Base-by-base conservation (phyloP, 2,329 filamentous ascomycete genomes). In the Colletotrichum sp. region DNA sequence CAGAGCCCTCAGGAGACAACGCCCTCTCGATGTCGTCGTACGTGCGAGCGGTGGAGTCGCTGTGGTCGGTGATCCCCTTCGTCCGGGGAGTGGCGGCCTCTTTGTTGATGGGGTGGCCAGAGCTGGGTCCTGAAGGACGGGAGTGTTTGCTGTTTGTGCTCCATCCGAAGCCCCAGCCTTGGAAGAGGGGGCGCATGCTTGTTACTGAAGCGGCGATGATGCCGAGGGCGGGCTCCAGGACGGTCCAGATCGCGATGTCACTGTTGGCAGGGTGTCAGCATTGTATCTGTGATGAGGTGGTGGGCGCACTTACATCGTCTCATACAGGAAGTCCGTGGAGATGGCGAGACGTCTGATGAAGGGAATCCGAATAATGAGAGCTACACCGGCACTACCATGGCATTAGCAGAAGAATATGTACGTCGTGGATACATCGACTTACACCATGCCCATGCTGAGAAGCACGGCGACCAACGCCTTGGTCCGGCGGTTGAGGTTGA, bases 361-460 rank as follows among this genome's bases (percentile, higher is more conserved):
- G 2, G 81, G 79, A 21, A 87, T 83, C 8, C 86, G 85, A 13
- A 86, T 78, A 7, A 87, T 79, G 16, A 87, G 80, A 9, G 85
- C 84, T 12, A 85, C 78, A 4, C 85, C 85, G 28, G 85, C 85
- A 59, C 86, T 87, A 57, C 7, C 3, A 10, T n/a, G 24, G 24
- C 76, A 6, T 79, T 72, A 44, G 64, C 30, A 36, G n/a, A n/a
- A n/a, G n/a, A n/a, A n/a, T n/a, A n/a, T n/a, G n/a, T n/a, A n/a
- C n/a, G n/a, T n/a, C n/a, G n/a, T n/a, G n/a, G n/a, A n/a, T n/a
- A n/a, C n/a, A n/a, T n/a, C n/a, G n/a, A n/a, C 85, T 80, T 81
- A 90, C 88, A 90, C 80, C 75, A 89, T 85, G 15, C 86, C 89
- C 82, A 91, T 86, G 55, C 87, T 85, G 4, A 91, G 80, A 64